Base-by-base conservation (phyloP, 2,329 filamentous ascomycete species). In the Talaromyces pinophilus region DNA sequence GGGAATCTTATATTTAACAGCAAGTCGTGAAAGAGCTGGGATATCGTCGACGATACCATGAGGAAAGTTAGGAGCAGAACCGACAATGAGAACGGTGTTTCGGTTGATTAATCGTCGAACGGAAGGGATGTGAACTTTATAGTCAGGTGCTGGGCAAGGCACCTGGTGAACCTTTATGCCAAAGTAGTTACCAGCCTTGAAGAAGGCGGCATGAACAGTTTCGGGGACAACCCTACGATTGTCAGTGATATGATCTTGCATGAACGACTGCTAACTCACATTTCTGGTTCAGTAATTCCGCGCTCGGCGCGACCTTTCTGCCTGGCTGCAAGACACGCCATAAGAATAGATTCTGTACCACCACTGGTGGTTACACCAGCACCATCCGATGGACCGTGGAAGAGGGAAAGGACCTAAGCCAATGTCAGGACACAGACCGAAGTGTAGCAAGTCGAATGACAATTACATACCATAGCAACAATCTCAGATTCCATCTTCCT, bases 401-500 rank as follows among this genome's bases (percentile, higher is more conserved):
- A 99, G 78, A 99, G 82, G 54, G 87, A 86, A 68, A 96, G 82
- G 35, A 88, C 83, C 84, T 85, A 54, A 44, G 22, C 25, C 19
- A 52, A 11, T 59, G 62, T 63, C 61, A 65, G 42, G 19, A 52
- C 35, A 48, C n/a, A 35, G 4, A 22, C 2, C 4, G n/a, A 22
- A 30, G 13, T 52, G 8, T 28, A 33, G 28, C 10, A 19, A 17
- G 7, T 33, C 8, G 50, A 33, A n/a, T 54, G 8, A 54, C 28
- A 30, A 33, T n/a, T 17, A 25, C 76, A 59, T 77, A 96, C 93
- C 94, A 99, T 99, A 70, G 93, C 91, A 62, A 99, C 95, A 68
- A 99, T 84, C 82, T 99, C 95, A 54, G 95, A 94, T 83, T 99
- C 95, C 95, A 99, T 99, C 86, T 99, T 99, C 73, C 95, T 86